Base-by-base conservation (phyloP, 352 stramenopile species). In the Globisporangium uncinulatum region DNA sequence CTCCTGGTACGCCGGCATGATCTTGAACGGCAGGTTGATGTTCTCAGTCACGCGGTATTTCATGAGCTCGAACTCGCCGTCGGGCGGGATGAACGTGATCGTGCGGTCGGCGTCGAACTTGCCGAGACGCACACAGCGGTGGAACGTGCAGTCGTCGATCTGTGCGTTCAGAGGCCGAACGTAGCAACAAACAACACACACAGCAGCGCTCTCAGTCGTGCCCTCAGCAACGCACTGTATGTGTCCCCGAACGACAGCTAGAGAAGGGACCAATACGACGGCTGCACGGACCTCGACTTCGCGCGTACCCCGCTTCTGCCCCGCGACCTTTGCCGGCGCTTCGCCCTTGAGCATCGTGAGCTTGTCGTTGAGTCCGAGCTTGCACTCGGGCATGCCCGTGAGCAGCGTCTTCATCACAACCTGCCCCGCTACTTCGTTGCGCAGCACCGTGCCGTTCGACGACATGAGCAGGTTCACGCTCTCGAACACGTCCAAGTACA, bases 51-150 rank as follows among this genome's bases (percentile, higher is more conserved):
- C 93, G 36, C 92, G 89, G 71, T 98, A 98, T 73, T 96, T 94
- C 97, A 99, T 99, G 48, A 99, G 77, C 74, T 99, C 96, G 67
- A 99, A 99, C 76, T 99, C 96, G 46, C 97, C 96, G 75, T 99
- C 96, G 0, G 96, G 97, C 7, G 97, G 97, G 62, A 99, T 98
- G 71, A 99, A 99, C 37, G 95, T 97, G 74, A 99, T 99, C 36
- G 78, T 92, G 49, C 76, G 79, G 64, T 99, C 97, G 29, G 96
- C 90, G 73, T 99, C 96, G 71, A 99, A 99, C 67, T 98, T 98
- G 66, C 96, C 95, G 13, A 99, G 79, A 63, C 94, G 87, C 42
- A 99, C 97, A 69, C 96, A 99, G 29, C 94, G 86, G 70, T 99
- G 97, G 71, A 99, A 99, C 37, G 94, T 99, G 78, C 96, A 99